Conservation (phyloP, 2,329 filamentous ascomycete species). For the Paracoccidioides lutzii region DNA sequence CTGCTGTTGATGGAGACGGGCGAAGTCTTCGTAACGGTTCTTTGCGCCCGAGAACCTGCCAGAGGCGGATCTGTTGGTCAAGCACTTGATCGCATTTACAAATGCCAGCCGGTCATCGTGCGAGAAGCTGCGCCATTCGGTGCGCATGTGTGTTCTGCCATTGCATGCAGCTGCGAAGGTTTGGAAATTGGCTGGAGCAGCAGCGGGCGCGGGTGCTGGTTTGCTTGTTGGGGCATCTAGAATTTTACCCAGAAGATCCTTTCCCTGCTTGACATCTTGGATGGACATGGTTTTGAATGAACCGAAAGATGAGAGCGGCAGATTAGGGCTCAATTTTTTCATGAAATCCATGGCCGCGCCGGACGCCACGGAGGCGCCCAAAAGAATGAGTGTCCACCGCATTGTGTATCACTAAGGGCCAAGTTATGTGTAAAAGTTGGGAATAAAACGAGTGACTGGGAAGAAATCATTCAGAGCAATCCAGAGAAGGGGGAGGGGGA, state of each 20-base stretch:
- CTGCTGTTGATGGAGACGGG: slow-evolving; percentile 1
- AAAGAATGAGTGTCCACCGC: neutral
- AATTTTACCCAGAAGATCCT: neutral
- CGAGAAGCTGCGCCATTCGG: neutral
- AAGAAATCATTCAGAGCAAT: neutral
- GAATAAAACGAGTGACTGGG: slow-evolving; percentile 3
- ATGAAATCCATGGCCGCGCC: neutral
- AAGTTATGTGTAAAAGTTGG: neutral
- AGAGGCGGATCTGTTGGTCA: neutral
- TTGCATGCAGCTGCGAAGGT: neutral
- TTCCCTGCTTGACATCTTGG: slow-evolving; percentile 22
- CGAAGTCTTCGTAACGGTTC: slow-evolving; percentile 4
- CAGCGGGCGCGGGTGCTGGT: neutral
- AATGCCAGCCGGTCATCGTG: neutral
- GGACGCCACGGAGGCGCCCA: neutral
- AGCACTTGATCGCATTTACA: neutral
- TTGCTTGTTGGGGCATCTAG: neutral
- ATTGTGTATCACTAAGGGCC: neutral
- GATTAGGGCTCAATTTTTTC: neutral
- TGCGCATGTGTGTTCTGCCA: neutral
- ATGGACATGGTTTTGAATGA: slow-evolving; percentile 23
- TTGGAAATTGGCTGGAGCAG: neutral
- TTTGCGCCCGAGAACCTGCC: neutral
- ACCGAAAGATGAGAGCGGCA: slow-evolving; percentile 18
- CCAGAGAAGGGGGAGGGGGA: neutral